These are phyloP conservation scores for Coniochaeta hoffmannii DNA, from an alignment of 2,329 filamentous ascomycete species.

Conservation along the genomic window DNA sequence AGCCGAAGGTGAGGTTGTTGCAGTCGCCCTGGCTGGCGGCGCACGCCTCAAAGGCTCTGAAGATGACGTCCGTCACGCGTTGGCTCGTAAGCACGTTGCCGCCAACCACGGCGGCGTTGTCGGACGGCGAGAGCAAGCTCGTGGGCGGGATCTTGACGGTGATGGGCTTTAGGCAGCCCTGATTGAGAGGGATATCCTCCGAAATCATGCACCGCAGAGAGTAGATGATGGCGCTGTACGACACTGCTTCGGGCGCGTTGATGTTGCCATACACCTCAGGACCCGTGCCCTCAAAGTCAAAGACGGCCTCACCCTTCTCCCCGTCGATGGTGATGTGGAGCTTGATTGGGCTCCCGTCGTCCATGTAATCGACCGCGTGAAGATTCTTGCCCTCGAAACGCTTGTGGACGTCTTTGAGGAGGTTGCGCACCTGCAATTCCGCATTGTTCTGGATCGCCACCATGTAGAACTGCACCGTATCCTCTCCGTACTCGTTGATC, in stretches of 20 bases:
- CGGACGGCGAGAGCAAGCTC: constrained; percentile 67
- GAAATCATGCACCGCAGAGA: constrained; percentile 73
- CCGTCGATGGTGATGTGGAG: constrained; percentile 70
- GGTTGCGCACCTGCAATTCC: constrained; percentile 63
- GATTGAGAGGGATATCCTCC: constrained; percentile 78
- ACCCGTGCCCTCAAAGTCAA: constrained; percentile 70
- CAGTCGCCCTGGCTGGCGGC: constrained; percentile 74
- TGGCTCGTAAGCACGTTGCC: constrained; percentile 78
- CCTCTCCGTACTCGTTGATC: constrained; percentile 70
- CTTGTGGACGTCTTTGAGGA: constrained; percentile 65
- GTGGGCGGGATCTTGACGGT: constrained; percentile 65
- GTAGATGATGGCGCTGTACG: constrained; percentile 77
- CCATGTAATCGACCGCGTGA: constrained; percentile 74
- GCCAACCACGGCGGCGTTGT: constrained; percentile 72
- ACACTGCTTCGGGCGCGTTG: constrained; percentile 72
- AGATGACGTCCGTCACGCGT: constrained; percentile 74
- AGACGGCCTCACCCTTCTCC: constrained; percentile 66
- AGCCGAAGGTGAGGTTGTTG: constrained; percentile 81
- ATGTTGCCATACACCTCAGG: constrained; percentile 70
- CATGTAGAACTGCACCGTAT: constrained; percentile 80
- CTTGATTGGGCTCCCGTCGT: constrained; percentile 73
- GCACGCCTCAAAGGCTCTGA: constrained; percentile 72
- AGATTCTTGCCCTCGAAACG: constrained; percentile 65
- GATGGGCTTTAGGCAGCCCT: constrained; percentile 74
- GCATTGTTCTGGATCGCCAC: constrained; percentile 74